Percentiles rank a stretch among this genome's conserved stretches.
Conservation (phyloP, 805 yeast genomes). For the Suhomyces xylopsoci region DNA sequence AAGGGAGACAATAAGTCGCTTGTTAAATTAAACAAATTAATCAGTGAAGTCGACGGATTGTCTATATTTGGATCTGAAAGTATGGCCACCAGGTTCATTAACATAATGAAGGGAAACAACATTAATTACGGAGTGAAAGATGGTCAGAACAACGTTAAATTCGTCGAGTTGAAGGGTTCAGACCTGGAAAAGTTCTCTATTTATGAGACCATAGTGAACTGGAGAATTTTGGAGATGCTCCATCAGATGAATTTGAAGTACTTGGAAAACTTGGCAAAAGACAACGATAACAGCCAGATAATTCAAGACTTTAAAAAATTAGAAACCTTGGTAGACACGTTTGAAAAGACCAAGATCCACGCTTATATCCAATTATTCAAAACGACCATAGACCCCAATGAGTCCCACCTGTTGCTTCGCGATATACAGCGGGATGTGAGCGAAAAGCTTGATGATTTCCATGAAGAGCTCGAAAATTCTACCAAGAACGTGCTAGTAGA, state of each 20-base stretch:
- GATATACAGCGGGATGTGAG: slow-evolving; percentile 17
- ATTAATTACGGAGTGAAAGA: slow-evolving; percentile 25
- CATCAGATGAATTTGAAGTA: slow-evolving; percentile 31
- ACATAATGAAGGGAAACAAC: slow-evolving; percentile 19
- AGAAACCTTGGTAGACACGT: slow-evolving; percentile 8
- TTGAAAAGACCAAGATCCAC: slow-evolving; percentile 6
- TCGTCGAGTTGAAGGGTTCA: slow-evolving; percentile 23
- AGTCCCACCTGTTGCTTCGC: slow-evolving; percentile 15
- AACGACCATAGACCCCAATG: slow-evolving; percentile 13
- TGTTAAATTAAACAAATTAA: slow-evolving; percentile 20
- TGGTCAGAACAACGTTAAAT: slow-evolving; percentile 29
- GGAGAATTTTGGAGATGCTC: slow-evolving; percentile 37
- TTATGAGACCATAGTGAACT: slow-evolving; percentile 27
- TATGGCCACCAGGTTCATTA: slow-evolving; percentile 25
- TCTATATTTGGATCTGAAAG: slow-evolving; percentile 25
- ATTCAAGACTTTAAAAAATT: slow-evolving; percentile 13
- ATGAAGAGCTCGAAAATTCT: slow-evolving; percentile 4
- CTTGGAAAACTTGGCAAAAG: slow-evolving; percentile 15
- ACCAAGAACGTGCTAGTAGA: slow-evolving; percentile 25
- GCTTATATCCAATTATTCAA: slow-evolving; percentile 17
- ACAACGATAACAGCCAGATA: slow-evolving; percentile 12
- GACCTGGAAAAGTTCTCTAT: slow-evolving; percentile 13
- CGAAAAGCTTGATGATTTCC: slow-evolving; percentile 18
- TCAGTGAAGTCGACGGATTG: slow-evolving; percentile 31
- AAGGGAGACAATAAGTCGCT: slow-evolving; percentile 23